phyloP scores from a whole-genome alignment of 805 yeast genomes.

The Zygosaccharomyces bailii region DNA sequence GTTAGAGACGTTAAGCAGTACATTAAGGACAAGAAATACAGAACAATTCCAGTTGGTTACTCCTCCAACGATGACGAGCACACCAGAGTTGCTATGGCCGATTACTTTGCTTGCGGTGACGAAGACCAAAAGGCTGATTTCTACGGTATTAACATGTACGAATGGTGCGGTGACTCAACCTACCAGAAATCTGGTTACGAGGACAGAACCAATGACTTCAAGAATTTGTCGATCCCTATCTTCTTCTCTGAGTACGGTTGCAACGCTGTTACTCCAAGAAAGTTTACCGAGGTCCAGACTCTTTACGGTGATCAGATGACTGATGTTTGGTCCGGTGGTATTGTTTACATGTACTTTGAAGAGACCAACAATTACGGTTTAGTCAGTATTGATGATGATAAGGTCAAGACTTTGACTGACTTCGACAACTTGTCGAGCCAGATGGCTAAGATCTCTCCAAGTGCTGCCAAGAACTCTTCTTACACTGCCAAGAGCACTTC shows the following conservation, averaged over 20 bases:
- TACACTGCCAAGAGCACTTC: slow-evolving; percentile 43
- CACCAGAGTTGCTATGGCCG: slow-evolving; percentile 66
- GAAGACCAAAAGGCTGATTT: slow-evolving; percentile 65
- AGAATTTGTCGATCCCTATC: slow-evolving; percentile 63
- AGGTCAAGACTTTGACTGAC: slow-evolving; percentile 61
- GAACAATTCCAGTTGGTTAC: slow-evolving; percentile 76
- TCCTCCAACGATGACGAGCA: slow-evolving; percentile 72
- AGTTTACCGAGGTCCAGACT: slow-evolving; percentile 66
- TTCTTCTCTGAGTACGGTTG: slow-evolving; percentile 86
- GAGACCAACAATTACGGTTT: slow-evolving; percentile 75
- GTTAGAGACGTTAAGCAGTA: slow-evolving; percentile 72
- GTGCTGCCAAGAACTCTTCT: slow-evolving; percentile 41
- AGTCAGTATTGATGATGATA: slow-evolving; percentile 47
- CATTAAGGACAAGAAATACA: slow-evolving; percentile 57
- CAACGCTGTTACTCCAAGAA: slow-evolving; percentile 65
- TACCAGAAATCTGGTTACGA: slow-evolving; percentile 62
- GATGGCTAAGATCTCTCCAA: slow-evolving; percentile 54
- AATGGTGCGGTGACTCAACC: slow-evolving; percentile 74
- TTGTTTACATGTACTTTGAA: slow-evolving; percentile 80
- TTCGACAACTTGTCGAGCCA: slow-evolving; percentile 59
- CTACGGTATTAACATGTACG: slow-evolving; percentile 87
- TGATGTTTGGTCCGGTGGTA: slow-evolving; percentile 87
- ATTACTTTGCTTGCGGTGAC: slow-evolving; percentile 74
- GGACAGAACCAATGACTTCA: slow-evolving; percentile 59
- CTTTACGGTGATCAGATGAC: slow-evolving; percentile 68